Conservation (phyloP, 768 basidiomycete genomes). For the Leucosporidium scottii region DNA sequence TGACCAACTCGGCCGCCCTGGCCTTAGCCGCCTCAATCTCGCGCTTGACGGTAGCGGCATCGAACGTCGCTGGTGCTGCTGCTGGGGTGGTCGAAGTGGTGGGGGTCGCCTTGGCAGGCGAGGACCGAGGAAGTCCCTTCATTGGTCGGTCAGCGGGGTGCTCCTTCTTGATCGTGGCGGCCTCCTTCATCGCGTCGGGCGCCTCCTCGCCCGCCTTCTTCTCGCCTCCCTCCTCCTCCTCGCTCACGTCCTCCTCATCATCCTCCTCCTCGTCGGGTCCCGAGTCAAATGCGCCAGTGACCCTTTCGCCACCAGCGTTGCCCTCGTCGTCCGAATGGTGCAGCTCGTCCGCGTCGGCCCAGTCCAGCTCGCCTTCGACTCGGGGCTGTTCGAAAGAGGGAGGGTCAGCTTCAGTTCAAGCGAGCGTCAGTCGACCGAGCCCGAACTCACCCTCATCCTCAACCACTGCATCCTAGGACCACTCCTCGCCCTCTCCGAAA, state of each 20-base stretch:
- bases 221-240: background rate
- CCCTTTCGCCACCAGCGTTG: background rate
- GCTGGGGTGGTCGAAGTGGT: too few species aligned
- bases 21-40: too few species aligned
- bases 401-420: background rate
- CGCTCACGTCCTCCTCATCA: background rate
- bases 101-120: too few species aligned
- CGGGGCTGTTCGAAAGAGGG: constrained; percentile 10
- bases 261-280: background rate
- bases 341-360: constrained; percentile 3
- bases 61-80: too few species aligned
- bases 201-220: background rate
- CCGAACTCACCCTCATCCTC: constrained; percentile 55
- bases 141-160: too few species aligned
- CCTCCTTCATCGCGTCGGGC: too few species aligned
- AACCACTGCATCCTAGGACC: constrained; percentile 98
- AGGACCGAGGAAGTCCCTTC: too few species aligned
- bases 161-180: too few species aligned
- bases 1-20: too few species aligned
- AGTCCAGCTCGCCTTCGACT: constrained; percentile 30
- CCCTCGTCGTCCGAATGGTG: background rate
- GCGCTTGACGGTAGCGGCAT: too few species aligned
- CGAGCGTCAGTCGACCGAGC: too few species aligned
- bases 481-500: constrained; percentile 86
- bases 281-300: background rate